Evolutionary conservation across 2,329 filamentous ascomycete species (phyloP).

Genomic region (Hypoxylon rubiginosum): DNA sequence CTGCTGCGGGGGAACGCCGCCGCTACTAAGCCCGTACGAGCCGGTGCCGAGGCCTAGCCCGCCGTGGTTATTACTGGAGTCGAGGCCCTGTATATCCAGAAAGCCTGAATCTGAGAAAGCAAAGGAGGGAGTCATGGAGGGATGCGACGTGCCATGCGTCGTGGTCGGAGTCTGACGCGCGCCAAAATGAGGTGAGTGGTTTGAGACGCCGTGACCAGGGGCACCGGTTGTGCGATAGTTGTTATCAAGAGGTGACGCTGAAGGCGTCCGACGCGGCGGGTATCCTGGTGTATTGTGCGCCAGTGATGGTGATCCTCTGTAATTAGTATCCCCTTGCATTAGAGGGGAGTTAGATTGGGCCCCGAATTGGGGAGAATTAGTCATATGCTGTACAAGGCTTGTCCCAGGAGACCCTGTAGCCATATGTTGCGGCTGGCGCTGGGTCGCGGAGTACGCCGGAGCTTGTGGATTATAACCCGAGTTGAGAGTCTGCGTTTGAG

Average conservation of each 20-base stretch:
- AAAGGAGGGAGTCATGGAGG: constrained; percentile 47
- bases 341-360: constrained; percentile 52
- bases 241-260: constrained; percentile 51
- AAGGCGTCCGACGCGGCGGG: constrained; percentile 48
- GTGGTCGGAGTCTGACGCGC: constrained; percentile 47
- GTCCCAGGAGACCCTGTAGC: constrained; percentile 49
- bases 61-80: constrained; percentile 45
- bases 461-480: constrained; percentile 50
- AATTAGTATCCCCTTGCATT: constrained; percentile 50
- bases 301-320: constrained; percentile 51
- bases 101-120: constrained; percentile 48
- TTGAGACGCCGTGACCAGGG: constrained; percentile 47
- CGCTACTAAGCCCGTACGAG: constrained; percentile 47
- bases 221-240: constrained; percentile 47
- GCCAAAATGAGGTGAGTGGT: constrained; percentile 51
- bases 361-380: constrained; percentile 52
- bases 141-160: constrained; percentile 49
- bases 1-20: constrained; percentile 46
- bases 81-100: constrained; percentile 49
- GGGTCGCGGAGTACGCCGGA: constrained; percentile 46
- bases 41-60: constrained; percentile 46
- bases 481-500: constrained; percentile 46
- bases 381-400: constrained; percentile 51
- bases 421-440: constrained; percentile 50
- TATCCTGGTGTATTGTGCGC: constrained; percentile 48